These are phyloP conservation scores for Aspergillus avenaceus DNA, from an alignment of 495 filamentous ascomycete species.

Conservation along the genomic window DNA sequence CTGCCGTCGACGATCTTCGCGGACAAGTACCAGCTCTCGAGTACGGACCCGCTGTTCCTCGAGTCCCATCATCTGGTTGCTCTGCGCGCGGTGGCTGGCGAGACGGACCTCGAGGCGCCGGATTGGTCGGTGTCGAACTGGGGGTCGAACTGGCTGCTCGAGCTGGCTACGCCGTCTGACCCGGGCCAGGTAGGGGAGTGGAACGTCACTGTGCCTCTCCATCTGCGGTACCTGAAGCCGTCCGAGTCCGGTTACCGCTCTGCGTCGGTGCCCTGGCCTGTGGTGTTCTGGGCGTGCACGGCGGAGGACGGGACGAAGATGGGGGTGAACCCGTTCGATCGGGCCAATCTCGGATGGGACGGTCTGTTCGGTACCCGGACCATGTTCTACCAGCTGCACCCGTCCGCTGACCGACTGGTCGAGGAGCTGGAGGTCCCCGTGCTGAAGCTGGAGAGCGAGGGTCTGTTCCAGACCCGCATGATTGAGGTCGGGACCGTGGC, in stretches of 20 bases:
- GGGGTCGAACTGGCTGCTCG: slow-evolving; percentile 77
- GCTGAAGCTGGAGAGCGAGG: slow-evolving; percentile 38
- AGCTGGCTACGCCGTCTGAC: slow-evolving; percentile 53
- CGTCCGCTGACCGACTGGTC: slow-evolving; percentile 46
- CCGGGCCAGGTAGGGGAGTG: slow-evolving; percentile 37
- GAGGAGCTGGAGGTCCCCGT: slow-evolving; percentile 72
- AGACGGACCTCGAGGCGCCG: slow-evolving; percentile 90
- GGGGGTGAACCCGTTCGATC: slow-evolving; percentile 79
- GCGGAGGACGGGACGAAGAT: slow-evolving; percentile 71
- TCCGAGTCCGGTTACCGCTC: slow-evolving; percentile 45
- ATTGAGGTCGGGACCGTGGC: slow-evolving; percentile 69
- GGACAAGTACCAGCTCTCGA: slow-evolving; percentile 78
- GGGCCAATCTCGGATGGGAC: slow-evolving; percentile 80
- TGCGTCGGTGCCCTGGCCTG: slow-evolving; percentile 61
- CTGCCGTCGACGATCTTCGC: slow-evolving; percentile 81
- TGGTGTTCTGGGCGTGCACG: slow-evolving; percentile 90
- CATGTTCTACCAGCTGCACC: slow-evolving; percentile 81
- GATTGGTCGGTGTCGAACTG: slow-evolving; percentile 72
- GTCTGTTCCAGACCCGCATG: slow-evolving; percentile 50
- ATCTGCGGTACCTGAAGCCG: slow-evolving; percentile 77
- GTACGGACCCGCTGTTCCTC: slow-evolving; percentile 63
- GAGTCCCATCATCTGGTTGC: slow-evolving; percentile 68
- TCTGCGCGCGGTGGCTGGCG: slow-evolving; percentile 65
- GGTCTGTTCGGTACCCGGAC: slow-evolving; percentile 74
- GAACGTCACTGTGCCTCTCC: slow-evolving; percentile 78